These are phyloP conservation scores for Kodamaea nitidulidarum DNA, from an alignment of 805 yeast genomes.

Conservation along the genomic window DNA sequence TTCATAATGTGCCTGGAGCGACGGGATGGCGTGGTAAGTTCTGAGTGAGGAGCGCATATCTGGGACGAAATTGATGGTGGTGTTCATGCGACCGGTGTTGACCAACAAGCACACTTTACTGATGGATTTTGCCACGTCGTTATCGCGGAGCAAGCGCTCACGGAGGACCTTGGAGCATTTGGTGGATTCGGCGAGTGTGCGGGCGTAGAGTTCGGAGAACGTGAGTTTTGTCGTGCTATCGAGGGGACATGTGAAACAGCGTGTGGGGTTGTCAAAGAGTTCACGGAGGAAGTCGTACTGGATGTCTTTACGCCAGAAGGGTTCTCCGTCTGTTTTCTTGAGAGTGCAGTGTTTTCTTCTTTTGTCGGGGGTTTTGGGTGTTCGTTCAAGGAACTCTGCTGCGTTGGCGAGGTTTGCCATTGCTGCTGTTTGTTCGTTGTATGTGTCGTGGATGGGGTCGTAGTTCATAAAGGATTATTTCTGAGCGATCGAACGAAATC, in stretches of 20 bases:
- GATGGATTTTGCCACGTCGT: slow-evolving; percentile 61
- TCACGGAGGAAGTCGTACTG: slow-evolving; percentile 72
- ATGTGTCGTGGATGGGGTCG: slow-evolving; percentile 43
- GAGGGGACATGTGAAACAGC: slow-evolving; percentile 55
- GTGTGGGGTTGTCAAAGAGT: slow-evolving; percentile 58
- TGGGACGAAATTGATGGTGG: slow-evolving; percentile 90
- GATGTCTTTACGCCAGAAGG: slow-evolving; percentile 82
- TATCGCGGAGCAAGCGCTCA: slow-evolving; percentile 66
- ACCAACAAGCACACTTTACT: slow-evolving; percentile 82
- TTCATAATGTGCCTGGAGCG: slow-evolving; percentile 62
- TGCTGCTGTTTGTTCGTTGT: slow-evolving; percentile 5
- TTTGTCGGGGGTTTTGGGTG: slow-evolving; percentile 9
- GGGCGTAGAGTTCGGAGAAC: slow-evolving; percentile 78
- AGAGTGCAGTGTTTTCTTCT: slow-evolving; percentile 48
- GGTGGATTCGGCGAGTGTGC: slow-evolving; percentile 75
- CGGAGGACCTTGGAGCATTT: slow-evolving; percentile 80
- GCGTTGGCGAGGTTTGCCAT: slow-evolving; percentile 4
- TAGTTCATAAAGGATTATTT: slow-evolving; percentile 31
- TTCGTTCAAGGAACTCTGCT: slow-evolving; percentile 3
- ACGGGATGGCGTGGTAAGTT: slow-evolving; percentile 91
- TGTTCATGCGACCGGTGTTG: slow-evolving; percentile 89
- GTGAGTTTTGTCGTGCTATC: slow-evolving; percentile 50
- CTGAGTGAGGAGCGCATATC: slow-evolving; percentile 93
- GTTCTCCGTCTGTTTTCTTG: slow-evolving; percentile 89
- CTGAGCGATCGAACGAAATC: no score